Evolutionary conservation across 2,329 filamentous ascomycete genomes (phyloP).

Genomic region (Fusarium sp.): DNA sequence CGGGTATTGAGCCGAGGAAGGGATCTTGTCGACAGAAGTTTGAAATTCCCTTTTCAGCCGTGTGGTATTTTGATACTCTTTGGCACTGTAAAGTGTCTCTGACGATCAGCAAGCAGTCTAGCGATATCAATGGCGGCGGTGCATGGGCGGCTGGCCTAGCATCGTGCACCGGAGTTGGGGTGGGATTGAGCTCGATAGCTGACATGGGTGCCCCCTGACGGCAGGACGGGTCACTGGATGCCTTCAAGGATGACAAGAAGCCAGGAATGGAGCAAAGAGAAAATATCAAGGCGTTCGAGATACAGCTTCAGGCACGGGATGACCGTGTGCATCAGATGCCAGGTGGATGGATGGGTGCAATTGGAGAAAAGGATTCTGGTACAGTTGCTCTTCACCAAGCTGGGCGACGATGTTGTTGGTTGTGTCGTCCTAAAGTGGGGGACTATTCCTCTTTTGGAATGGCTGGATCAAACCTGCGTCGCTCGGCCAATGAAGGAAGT

Average conservation of each 20-base stretch:
- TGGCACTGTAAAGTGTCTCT: background rate
- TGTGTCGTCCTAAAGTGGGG: background rate
- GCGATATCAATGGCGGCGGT: background rate
- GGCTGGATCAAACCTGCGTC: background rate
- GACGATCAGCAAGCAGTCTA: background rate
- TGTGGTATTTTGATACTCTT: background rate
- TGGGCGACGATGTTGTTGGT: slow-evolving; percentile 7
- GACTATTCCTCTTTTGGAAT: background rate
- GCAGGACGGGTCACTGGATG: background rate
- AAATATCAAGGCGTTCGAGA: background rate
- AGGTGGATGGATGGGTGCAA: background rate
- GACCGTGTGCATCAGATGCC: background rate
- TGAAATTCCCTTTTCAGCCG: slow-evolving; percentile 1
- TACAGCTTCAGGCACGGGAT: background rate
- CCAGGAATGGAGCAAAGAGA: background rate
- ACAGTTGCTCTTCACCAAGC: background rate
- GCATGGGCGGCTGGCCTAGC: background rate
- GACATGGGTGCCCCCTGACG: slow-evolving; percentile 10
- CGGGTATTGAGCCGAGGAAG: background rate
- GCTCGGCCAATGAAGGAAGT: background rate
- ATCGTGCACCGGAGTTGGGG: slow-evolving; percentile 1
- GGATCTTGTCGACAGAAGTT: background rate
- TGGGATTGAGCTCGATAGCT: background rate
- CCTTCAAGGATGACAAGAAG: background rate
- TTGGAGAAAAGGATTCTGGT: background rate